Base-by-base conservation (phyloP, 2,329 filamentous ascomycete genomes). In the Claviceps africana region DNA sequence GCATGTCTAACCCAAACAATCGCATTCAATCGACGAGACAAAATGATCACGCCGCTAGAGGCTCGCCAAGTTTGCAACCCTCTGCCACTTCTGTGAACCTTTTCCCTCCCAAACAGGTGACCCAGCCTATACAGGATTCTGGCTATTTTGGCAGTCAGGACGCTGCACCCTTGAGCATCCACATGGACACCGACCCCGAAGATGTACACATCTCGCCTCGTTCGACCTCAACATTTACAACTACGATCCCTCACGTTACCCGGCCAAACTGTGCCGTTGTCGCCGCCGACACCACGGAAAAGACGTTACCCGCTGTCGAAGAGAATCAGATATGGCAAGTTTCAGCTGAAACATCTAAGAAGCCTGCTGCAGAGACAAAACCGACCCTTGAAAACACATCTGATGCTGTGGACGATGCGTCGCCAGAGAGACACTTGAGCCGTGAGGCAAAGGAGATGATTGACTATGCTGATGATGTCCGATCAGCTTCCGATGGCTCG, bases 71-170 rank as follows among this genome's bases (percentile, higher is more conserved):
- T 52, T 58, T 61, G 15, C 70, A 67, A 54, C 55, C 59, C 7
- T 58, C 64, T 10, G 62, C 67, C 19, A 59, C 64, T 42, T 64
- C 66, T 52, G 59, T 64, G 33, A 45, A 43, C 17, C 56, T 60
- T 28, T 64, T 61, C 25, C 65, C 65, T 9, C 62, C 65, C n/a
- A 66, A 61, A 53, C 59, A 58, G 22, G 31, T 53, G 9, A 55
- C 55, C 8, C 56, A 58, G 13, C 58, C 55, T 39, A 60, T 58
- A 2, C 65, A 68, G 37, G 84, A 88, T 59, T 88, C 85, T 35
- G 84, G 85, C 30, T 88, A 87, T 60, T 81, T 86, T 67, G 84
- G 82, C 47, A 85, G 82, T 59, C 80, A 83, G 58, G 67, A 71
- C 39, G 54, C 68, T 11, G 64, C 65, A 25, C 54, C 59, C 11